Evolutionary conservation across 805 yeast species (phyloP).

Genomic region (Lachancea lanzarotensis): DNA sequence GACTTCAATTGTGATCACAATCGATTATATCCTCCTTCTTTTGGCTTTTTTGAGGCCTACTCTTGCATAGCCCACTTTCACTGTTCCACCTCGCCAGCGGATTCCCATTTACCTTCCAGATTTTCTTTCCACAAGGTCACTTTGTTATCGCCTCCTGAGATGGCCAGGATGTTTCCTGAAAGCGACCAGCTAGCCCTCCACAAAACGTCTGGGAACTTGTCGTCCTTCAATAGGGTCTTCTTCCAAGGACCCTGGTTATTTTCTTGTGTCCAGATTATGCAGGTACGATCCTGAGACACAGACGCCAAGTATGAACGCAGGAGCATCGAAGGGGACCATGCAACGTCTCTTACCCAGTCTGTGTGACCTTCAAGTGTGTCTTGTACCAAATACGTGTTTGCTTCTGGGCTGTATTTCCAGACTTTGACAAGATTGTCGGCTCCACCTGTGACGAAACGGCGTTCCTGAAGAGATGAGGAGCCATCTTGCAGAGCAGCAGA

Average conservation of each 20-base stretch:
- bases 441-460: conserved; percentile 89
- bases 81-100: conserved; percentile 94
- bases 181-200: conserved; percentile 99
- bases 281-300: conserved; percentile 94
- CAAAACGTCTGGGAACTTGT: conserved; percentile 90
- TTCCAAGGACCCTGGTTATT: conserved; percentile 65
- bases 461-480: conserved; percentile 37
- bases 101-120: conserved; percentile 89
- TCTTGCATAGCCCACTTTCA: conserved; percentile 24
- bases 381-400: conserved; percentile 62
- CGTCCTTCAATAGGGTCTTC: conserved; percentile 64
- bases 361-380: conserved; percentile 80
- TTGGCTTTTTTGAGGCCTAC: background rate
- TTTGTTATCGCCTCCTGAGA: conserved; percentile 93
- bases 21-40: background rate
- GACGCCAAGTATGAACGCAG: conserved; percentile 87
- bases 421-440: conserved; percentile 89
- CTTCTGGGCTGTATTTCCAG: conserved; percentile 63
- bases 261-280: conserved; percentile 90
- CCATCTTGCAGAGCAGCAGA: conserved; percentile 41
- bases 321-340: conserved; percentile 92
- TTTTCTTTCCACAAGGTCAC: conserved; percentile 96
- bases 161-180: conserved; percentile 91
- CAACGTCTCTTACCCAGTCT: conserved; percentile 98
- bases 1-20: background rate